Base-by-base conservation (phyloP, 495 filamentous ascomycete genomes). In the Penicillium mononematosum region DNA sequence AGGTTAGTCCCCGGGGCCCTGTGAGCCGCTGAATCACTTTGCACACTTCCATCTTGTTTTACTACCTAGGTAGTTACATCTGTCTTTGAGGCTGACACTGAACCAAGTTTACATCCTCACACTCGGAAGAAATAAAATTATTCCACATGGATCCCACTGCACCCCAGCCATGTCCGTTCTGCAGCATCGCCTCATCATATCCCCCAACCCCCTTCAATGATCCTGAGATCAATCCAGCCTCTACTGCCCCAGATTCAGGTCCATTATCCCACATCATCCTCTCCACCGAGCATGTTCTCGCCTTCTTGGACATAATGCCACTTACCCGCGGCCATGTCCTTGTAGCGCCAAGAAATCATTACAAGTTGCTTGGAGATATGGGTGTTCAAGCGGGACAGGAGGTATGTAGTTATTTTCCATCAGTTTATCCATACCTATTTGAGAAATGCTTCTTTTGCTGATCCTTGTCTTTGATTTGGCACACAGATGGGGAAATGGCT, bases 271-370 rank as follows among this genome's bases (percentile, higher is more conserved):
- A 89, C 69, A 64, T 95, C 27, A 75, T 96, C 27, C 83, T 96
- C 47, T 88, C 87, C 2, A 90, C 89, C 0, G 79, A 82, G 0
- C 65, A 83, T 60, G 80, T 91, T 24, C 67, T 96, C 31, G 92
- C 91, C 31, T 96, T 97, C 71, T 78, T 96, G 42, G 93, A 96
- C 73, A 93, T 94, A 60, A 83, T 93, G 81, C 92, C 92, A 11
- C 81, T 96, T 31, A 84, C 87, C 0, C 72, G 68, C 0, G 92
- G 91, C 0, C 92, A 97, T 75, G 67, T 95, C 1, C 83, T 97
- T 0, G 76, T 97, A 20, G 85, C 83, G 27, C 85, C 89, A 32
- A 80, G 92, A 53, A 41, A 65, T 6, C 92, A 97, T 76, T 76
- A 80, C 53, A 81, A 83, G 58, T 93, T 88, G 62, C 68, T 96